A percentile compares a stretch with the other conserved stretches of the same genome.
These are phyloP conservation scores for Pugionium dolabratum DNA, from an alignment of 345 rosid species.

Conservation along the genomic window DNA sequence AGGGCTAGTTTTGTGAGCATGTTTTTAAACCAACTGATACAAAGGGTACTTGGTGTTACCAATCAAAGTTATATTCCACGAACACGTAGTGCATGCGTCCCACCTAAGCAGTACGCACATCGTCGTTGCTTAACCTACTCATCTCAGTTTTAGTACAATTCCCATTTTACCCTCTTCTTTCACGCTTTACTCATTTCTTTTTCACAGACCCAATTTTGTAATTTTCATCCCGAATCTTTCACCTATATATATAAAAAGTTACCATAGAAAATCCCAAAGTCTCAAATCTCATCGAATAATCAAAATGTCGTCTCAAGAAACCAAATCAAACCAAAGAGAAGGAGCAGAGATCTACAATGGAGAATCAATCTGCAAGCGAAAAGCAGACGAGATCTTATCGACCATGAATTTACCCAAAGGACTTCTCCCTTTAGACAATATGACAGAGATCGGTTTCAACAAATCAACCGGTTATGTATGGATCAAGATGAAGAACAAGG, in stretches of 20 bases:
- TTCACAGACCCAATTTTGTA: constrained; percentile 5
- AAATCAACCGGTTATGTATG: constrained; percentile 58
- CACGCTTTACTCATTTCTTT: no score
- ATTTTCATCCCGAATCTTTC: not conserved
- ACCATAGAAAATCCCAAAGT: not conserved
- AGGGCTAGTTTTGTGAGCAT: no score
- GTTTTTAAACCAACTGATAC: no score
- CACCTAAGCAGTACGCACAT: constrained; percentile 36
- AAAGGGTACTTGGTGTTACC: no score
- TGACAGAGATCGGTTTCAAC: constrained; percentile 58
- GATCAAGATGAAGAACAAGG: constrained; percentile 54
- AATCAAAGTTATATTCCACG: constrained; percentile 24
- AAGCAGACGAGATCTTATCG: constrained; percentile 46
- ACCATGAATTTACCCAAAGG: constrained; percentile 54
- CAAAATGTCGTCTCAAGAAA: constrained; percentile 36
- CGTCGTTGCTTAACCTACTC: constrained; percentile 15
- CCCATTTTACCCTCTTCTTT: constrained; percentile 14
- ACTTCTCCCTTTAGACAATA: constrained; percentile 55
- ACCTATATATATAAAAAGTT: not conserved
- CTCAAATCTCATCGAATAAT: constrained; percentile 6
- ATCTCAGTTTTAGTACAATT: not conserved
- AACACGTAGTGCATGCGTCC: constrained; percentile 38
- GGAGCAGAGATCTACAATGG: constrained; percentile 57
- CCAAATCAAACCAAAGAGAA: constrained; percentile 41
- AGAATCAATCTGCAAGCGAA: constrained; percentile 50